Evolutionary conservation across 441 rosid species (phyloP), one percentile per base, ranked within the genome.

Genomic region (California macrophylla): DNA sequence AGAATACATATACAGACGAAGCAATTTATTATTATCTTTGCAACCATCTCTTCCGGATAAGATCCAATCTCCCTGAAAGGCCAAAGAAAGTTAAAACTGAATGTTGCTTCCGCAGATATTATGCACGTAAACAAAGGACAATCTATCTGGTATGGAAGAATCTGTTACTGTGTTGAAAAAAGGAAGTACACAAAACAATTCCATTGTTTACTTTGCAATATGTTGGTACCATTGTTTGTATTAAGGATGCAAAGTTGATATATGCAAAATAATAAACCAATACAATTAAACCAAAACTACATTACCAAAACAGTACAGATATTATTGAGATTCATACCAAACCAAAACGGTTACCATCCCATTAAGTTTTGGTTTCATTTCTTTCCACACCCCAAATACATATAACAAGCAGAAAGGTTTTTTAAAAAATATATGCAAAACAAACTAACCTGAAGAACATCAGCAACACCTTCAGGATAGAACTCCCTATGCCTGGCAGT

Each of bases 401-500:
- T 42, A 25, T 54, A 47, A 65, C 69, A 62, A 63, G 45, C 42
- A 67, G 20, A 28, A 42, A 68, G 30, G n/a, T n/a, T n/a, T 25
- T 10, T 21, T 30, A 77, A 66, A 6, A 18, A 69, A 64, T 47
- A 68, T 38, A 72, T 23, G 64, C 28, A 76, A 32, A 24, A 73
- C 12, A 3, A 75, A 75, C 85, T 71, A 69, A 88, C 99, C 97
- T 91, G 85, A 58, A 95, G 97, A 76, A 82, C 79, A 75, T 85
- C 84, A 45, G 98, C 97, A 67, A 92, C 97, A 70, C 99, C 99
- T 86, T 95, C 99, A 7, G 98, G 98, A 81, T 95, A 95, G 84
- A 95, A 95, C 83, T 95, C 99, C 75, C 99, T 84, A 76, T 95
- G 99, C 77, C 96, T 88, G 75, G 97, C 96, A 79, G 99, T 95